A percentile compares a stretch with the other conserved stretches of the same genome.
Conservation (phyloP, 306 rosid genomes). For the Vachellia collinsii region DNA sequence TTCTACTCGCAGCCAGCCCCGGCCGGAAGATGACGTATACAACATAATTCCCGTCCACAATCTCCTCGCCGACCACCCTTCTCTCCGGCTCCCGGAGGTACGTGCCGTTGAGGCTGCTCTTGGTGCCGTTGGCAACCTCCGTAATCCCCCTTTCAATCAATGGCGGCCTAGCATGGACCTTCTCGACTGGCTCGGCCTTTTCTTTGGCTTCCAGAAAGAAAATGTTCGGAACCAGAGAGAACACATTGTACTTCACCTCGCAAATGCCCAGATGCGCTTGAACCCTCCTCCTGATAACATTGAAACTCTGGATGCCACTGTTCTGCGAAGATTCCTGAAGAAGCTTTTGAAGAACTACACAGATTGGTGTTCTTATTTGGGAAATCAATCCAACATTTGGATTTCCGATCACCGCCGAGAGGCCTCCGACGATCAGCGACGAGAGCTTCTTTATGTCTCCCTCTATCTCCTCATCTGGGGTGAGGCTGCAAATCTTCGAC, state of each 20-base stretch:
- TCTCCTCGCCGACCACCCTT: slow-evolving; percentile 91
- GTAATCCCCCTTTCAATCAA: slow-evolving; percentile 68
- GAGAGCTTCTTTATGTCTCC: slow-evolving; percentile 84
- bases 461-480: slow-evolving; percentile 91
- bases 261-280: slow-evolving; percentile 96
- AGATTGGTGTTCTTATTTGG: slow-evolving; percentile 84
- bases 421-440: slow-evolving; percentile 58
- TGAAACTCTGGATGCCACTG: slow-evolving; percentile 68
- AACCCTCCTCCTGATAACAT: slow-evolving; percentile 91
- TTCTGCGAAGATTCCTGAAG: slow-evolving; percentile 73
- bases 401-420: slow-evolving; percentile 57
- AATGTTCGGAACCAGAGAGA: slow-evolving; percentile 97
- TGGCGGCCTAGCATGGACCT: slow-evolving; percentile 80
- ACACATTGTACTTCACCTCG: slow-evolving; percentile 90
- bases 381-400: slow-evolving; percentile 88
- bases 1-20: neutral
- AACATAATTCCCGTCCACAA: slow-evolving; percentile 86
- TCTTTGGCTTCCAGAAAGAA: slow-evolving; percentile 83
- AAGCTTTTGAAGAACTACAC: slow-evolving; percentile 79
- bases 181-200: slow-evolving; percentile 87
- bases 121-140: slow-evolving; percentile 69
- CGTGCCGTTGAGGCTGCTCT: slow-evolving; percentile 83
- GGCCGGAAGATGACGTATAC: slow-evolving; percentile 58
- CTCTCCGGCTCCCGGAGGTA: slow-evolving; percentile 86
- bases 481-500: slow-evolving; percentile 86